phyloP scores from a whole-genome alignment of 306 rosid genomes.

The Trichosanthes cucumerina region DNA sequence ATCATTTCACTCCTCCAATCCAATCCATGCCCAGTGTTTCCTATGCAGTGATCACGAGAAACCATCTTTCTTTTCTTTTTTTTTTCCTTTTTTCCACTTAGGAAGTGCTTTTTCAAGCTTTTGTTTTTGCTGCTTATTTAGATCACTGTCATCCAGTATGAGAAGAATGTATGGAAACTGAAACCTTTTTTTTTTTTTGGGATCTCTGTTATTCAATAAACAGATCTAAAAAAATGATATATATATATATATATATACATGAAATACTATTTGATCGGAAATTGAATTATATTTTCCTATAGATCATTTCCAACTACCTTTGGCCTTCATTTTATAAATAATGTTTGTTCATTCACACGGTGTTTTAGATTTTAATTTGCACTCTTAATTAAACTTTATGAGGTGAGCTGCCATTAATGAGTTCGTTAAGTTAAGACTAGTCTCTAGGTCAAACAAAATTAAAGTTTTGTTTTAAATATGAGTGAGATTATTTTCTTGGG shows the following conservation, averaged over 20 bases:
- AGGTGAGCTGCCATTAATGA: not conserved
- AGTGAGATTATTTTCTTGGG: not conserved
- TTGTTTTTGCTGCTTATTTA: no score
- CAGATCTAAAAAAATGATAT: no score
- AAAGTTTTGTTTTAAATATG: not conserved
- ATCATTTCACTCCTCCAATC: not conserved
- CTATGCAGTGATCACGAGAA: not conserved
- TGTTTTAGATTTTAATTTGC: not conserved
- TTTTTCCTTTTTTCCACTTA: not conserved
- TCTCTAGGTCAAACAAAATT: not conserved
- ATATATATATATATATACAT: no score
- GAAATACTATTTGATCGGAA: not conserved
- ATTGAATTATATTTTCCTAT: not conserved
- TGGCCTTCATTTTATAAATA: not conserved
- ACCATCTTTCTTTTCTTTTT: not conserved
- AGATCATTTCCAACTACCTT: not conserved
- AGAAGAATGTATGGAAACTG: not conserved
- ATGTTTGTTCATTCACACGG: not conserved
- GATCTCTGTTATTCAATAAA: not conserved
- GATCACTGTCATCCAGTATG: no score
- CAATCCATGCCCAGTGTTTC: not conserved
- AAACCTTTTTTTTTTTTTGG: not conserved
- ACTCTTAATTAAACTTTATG: not conserved
- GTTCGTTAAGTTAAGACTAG: not conserved
- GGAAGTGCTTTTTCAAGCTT: not conserved